Evolutionary conservation across 306 rosid species (phyloP), one percentile per base, ranked within the genome.

Genomic region (Fragaria vesca): DNA sequence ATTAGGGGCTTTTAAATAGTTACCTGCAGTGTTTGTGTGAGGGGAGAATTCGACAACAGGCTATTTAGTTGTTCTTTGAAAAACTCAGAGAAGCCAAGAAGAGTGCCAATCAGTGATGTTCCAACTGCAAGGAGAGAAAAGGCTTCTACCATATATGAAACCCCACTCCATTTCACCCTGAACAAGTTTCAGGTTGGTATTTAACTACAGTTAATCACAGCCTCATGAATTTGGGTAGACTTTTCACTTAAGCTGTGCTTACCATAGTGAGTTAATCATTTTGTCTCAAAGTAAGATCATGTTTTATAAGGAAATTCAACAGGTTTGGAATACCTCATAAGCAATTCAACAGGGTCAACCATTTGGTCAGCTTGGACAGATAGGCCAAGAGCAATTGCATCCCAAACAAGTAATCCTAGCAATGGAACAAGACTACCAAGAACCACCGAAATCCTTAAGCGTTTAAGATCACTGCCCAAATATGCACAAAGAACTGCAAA

Each of bases 401-500:
- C 90, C 97, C 97, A 92, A 54, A 88, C 74, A 63, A 92, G 90
- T 50, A 90, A 62, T 73, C 87, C 86, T 32, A 85, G 60, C 83
- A 88, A 47, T 38, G 97, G 95, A 83, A 88, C 87, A 78, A 90
- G 70, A 78, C 95, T 85, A 52, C 95, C 95, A 55, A 88, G 78
- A 74, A 92, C 74, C 75, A 92, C 81, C 32, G 93, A 90, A 77
- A 83, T 80, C 82, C 86, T 86, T 74, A 86, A 67, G 30, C 97
- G 89, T 46, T 17, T 72, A 69, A 90, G 82, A 74, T 92, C 95
- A 46, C 90, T 87, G 12, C 87, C 97, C 87, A 90, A 76, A 86
- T 92, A 90, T 79, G 95, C 91, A 79, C 97, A 90, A 66, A 92
- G 85, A 81, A 90, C 97, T 90, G 91, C 86, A 87, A 57, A 75